phyloP scores from a whole-genome alignment of 2,329 filamentous ascomycete genomes.

The Claviceps paspali region DNA sequence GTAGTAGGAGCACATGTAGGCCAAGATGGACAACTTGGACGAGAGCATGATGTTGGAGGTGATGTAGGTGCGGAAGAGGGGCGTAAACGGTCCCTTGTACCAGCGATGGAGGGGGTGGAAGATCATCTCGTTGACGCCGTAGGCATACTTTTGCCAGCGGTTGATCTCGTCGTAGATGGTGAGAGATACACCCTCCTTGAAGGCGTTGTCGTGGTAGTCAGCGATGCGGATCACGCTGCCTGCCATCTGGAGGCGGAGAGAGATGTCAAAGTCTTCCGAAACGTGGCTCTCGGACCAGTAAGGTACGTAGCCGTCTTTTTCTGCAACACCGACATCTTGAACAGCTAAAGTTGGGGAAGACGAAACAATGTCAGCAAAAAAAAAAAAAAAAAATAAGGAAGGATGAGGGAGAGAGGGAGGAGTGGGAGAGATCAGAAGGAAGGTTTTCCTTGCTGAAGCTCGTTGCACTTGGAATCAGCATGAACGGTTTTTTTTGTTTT shows the following conservation, averaged over 20 bases:
- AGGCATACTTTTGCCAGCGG: conserved; percentile 61
- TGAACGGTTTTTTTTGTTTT: too few relatives aligned
- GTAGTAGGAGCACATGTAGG: conserved; percentile 58
- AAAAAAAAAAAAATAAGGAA: too few relatives aligned
- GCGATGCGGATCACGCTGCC: conserved; percentile 56
- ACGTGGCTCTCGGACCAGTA: conserved; percentile 66
- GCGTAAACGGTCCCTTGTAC: conserved; percentile 49
- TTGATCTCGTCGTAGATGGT: conserved; percentile 59
- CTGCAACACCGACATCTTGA: conserved; percentile 17
- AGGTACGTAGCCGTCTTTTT: conserved; percentile 37
- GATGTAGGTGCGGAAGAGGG: conserved; percentile 46
- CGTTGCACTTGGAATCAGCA: too few relatives aligned
- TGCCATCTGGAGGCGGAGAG: conserved; percentile 52
- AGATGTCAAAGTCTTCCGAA: conserved; percentile 66
- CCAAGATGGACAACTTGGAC: conserved; percentile 56
- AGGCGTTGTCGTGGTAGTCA: conserved; percentile 52
- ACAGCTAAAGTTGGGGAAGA: conserved; percentile 16
- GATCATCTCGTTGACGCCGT: conserved; percentile 55
- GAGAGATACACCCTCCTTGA: conserved; percentile 59
- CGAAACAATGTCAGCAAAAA: too few relatives aligned
- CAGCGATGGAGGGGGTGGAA: conserved; percentile 53
- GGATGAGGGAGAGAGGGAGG: too few relatives aligned
- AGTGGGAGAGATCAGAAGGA: too few relatives aligned
- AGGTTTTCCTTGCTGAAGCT: too few relatives aligned
- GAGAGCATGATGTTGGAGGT: conserved; percentile 45